Percentiles rank a stretch among this genome's conserved stretches.
phyloP scores from a whole-genome alignment of 805 yeast species.

The Sugiyamaella chiloensis region DNA sequence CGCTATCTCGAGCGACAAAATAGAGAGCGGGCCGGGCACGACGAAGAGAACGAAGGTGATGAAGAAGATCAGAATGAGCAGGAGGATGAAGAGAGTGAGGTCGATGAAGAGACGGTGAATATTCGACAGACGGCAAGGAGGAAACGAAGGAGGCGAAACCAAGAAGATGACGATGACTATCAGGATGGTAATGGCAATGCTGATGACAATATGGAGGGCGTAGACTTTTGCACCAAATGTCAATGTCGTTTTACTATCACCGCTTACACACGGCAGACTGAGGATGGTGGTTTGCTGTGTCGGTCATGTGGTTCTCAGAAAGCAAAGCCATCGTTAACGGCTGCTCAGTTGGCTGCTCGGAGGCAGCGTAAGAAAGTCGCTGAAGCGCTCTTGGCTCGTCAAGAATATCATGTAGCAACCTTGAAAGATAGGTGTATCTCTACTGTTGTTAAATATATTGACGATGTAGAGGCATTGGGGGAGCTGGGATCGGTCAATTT shows the following conservation, averaged over 20 bases:
- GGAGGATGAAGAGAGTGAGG: constrained; percentile 23
- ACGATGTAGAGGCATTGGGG: constrained; percentile 77
- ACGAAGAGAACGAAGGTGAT: constrained; percentile 29
- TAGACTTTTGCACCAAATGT: constrained; percentile 64
- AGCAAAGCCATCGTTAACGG: constrained; percentile 44
- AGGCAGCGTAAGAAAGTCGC: constrained; percentile 78
- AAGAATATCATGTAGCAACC: constrained; percentile 53
- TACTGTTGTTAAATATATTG: constrained; percentile 61
- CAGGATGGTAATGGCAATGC: constrained; percentile 38
- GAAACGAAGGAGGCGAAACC: constrained; percentile 39
- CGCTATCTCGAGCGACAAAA: constrained; percentile 20
- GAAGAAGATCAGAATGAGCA: constrained; percentile 31
- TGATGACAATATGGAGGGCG: constrained; percentile 49
- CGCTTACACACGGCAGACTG: constrained; percentile 56
- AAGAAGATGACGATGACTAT: constrained; percentile 36
- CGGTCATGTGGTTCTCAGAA: constrained; percentile 54
- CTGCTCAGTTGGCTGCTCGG: constrained; percentile 60
- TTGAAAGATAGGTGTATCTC: constrained; percentile 80
- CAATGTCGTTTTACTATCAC: constrained; percentile 54
- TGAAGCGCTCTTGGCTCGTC: constrained; percentile 74
- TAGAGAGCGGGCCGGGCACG: constrained; percentile 21
- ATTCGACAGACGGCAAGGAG: constrained; percentile 42
- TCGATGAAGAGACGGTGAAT: constrained; percentile 15
- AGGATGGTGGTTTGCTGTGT: constrained; percentile 50
- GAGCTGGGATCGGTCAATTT: constrained; percentile 76